Conservation (phyloP, 2,329 filamentous ascomycete species). For the Talaromyces sp. region DNA sequence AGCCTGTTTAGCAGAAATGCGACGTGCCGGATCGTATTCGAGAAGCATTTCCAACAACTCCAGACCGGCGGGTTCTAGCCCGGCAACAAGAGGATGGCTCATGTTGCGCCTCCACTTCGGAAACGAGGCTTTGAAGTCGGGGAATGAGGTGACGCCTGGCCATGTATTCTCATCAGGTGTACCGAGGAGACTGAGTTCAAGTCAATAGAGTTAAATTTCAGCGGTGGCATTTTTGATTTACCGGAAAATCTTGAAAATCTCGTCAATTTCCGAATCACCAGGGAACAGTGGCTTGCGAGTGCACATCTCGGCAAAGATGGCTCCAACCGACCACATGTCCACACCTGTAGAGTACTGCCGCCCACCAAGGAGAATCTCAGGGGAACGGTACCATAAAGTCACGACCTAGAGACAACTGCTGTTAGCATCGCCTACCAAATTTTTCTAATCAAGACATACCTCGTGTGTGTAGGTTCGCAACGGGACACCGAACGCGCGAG, state of each 20-base stretch:
- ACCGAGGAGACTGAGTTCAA: conserved; percentile 60
- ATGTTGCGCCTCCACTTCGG: conserved; percentile 78
- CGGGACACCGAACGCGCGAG: conserved; percentile 85
- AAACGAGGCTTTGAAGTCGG: conserved; percentile 88
- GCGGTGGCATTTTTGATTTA: conserved; percentile 36
- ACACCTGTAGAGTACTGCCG: conserved; percentile 91
- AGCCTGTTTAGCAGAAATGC: conserved; percentile 85
- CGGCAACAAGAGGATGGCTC: conserved; percentile 61
- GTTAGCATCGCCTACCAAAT: not conserved
- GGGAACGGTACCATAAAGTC: conserved; percentile 87
- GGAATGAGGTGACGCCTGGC: conserved; percentile 92
- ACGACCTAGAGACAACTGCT: conserved; percentile 59
- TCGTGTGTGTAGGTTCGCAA: conserved; percentile 91
- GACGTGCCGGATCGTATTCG: conserved; percentile 79
- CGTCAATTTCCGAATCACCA: conserved; percentile 87
- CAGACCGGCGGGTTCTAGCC: conserved; percentile 60
- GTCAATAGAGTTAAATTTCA: not conserved
- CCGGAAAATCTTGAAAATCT: conserved; percentile 94
- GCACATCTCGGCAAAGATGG: conserved; percentile 96
- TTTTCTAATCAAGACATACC: conserved; percentile 35
- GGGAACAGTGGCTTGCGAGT: conserved; percentile 89
- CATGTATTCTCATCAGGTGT: conserved; percentile 78
- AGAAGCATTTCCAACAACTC: conserved; percentile 62
- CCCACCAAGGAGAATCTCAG: conserved; percentile 84
- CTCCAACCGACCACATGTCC: conserved; percentile 93